Conservation (phyloP, 169 alveolate species). For the Eimeria falciformis region DNA sequence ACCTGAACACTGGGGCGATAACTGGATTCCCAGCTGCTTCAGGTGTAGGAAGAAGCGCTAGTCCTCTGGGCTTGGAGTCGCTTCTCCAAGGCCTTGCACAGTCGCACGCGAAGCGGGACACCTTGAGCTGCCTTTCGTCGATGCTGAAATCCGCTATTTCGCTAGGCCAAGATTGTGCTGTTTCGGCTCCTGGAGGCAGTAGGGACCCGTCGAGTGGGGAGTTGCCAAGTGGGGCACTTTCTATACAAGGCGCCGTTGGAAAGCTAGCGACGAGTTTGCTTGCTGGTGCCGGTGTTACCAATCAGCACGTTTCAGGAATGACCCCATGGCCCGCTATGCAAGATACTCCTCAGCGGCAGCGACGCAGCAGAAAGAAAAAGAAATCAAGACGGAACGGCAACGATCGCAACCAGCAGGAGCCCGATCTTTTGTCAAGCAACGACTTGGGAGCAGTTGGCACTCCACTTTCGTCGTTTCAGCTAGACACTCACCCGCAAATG, state of each 20-base stretch:
- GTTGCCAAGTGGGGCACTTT: conserved; percentile 7
- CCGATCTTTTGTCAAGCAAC: not conserved
- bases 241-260: conserved; percentile 19
- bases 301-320: not conserved
- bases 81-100: conserved; percentile 18
- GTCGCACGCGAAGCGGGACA: conserved; percentile 1
- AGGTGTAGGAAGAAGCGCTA: not conserved
- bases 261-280: conserved; percentile 41
- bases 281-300: not conserved
- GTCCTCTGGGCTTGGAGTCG: not conserved
- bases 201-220: conserved; percentile 19
- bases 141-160: conserved; percentile 22
- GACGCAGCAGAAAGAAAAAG: conserved; percentile 49
- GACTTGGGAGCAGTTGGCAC: not conserved
- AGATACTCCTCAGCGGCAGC: conserved; percentile 34
- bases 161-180: conserved; percentile 3
- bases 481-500: conserved; percentile 1
- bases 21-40: not conserved
- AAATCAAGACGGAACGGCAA: not conserved
- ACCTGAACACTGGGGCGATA: not conserved
- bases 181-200: not conserved
- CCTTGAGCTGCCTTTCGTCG: not conserved
- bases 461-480: conserved; percentile 1
- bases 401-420: not conserved
- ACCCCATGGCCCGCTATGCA: not conserved